Conservation (phyloP, 129 eudicot species). For the Gnaphalium uliginosum region DNA sequence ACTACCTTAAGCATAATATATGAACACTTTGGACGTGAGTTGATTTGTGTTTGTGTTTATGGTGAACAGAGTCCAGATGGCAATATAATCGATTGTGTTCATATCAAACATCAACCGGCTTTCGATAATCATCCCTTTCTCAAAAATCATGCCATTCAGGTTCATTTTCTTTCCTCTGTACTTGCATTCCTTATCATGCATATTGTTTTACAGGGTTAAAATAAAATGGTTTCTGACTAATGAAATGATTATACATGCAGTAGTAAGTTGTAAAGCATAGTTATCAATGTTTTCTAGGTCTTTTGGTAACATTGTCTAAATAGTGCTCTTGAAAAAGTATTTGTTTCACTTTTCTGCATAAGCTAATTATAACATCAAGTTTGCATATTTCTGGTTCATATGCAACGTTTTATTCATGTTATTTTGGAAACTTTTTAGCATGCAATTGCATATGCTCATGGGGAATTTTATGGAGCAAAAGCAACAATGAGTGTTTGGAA, state of each 20-base stretch:
- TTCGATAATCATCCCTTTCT: conserved; percentile 88
- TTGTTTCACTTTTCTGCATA: too few relatives aligned
- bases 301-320: too few relatives aligned
- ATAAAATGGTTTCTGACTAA: neutral
- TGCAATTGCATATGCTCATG: conserved; percentile 89
- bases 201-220: neutral
- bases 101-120: conserved; percentile 72
- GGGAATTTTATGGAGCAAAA: conserved; percentile 78
- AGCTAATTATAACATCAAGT: too few relatives aligned
- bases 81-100: conserved; percentile 74
- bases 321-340: too few relatives aligned
- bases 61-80: conserved; percentile 73
- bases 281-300: too few relatives aligned
- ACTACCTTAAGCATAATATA: too few relatives aligned
- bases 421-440: conserved; percentile 58
- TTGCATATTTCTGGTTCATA: too few relatives aligned
- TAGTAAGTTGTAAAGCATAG: too few relatives aligned
- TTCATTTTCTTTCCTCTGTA: conserved; percentile 12
- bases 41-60: conserved; percentile 9
- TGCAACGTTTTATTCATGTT: too few relatives aligned
- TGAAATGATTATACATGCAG: neutral
- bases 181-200: neutral
- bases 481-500: conserved; percentile 88
- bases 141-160: conserved; percentile 75
- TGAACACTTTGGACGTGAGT: too few relatives aligned